Conservation (phyloP, 2,329 filamentous ascomycete species). For the Ophiobolus disseminans region DNA sequence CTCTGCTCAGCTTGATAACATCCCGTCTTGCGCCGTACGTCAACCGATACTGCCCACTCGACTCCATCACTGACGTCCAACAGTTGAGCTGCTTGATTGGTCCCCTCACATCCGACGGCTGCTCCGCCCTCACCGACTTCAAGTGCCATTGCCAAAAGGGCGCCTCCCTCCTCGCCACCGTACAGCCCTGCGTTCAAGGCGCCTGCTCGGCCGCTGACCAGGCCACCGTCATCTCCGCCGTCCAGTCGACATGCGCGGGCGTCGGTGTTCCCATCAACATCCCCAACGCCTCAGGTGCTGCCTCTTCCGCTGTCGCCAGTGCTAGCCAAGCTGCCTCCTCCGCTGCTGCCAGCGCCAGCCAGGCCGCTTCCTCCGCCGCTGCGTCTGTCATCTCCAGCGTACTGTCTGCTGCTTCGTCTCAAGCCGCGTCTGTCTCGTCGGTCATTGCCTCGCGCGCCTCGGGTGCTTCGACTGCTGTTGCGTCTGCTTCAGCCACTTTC, state of each 20-base stretch:
- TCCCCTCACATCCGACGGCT: slow-evolving; percentile 54
- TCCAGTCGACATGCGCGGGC: slow-evolving; percentile 41
- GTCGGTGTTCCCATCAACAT: slow-evolving; percentile 41
- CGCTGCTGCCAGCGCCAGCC: slow-evolving; percentile 6
- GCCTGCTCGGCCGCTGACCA: slow-evolving; percentile 52
- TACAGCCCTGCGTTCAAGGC: slow-evolving; percentile 57
- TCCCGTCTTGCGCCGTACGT: slow-evolving; percentile 58
- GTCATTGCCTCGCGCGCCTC: no score
- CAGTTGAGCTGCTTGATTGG: slow-evolving; percentile 57
- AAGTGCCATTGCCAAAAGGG: slow-evolving; percentile 54
- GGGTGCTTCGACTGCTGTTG: slow-evolving; percentile 14
- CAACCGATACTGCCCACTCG: neutral
- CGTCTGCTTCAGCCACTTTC: slow-evolving; percentile 10
- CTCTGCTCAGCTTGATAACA: slow-evolving; percentile 54
- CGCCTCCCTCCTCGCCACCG: slow-evolving; percentile 46
- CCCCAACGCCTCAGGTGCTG: slow-evolving; percentile 19
- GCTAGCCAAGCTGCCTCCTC: no score
- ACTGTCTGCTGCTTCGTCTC: slow-evolving; percentile 14
- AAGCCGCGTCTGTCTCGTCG: slow-evolving; percentile 15
- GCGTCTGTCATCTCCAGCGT: slow-evolving; percentile 6
- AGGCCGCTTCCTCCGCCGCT: slow-evolving; percentile 1
- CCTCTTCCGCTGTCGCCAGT: slow-evolving; percentile 14
- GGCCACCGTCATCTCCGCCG: slow-evolving; percentile 35
- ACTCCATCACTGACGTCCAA: slow-evolving; percentile 23
- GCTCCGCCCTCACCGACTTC: slow-evolving; percentile 56